A percentile compares a stretch with the other conserved stretches of the same genome.
These are phyloP conservation scores for Rhodotorula sp. DNA, from an alignment of 1,284 basidiomycete species.

Conservation along the genomic window DNA sequence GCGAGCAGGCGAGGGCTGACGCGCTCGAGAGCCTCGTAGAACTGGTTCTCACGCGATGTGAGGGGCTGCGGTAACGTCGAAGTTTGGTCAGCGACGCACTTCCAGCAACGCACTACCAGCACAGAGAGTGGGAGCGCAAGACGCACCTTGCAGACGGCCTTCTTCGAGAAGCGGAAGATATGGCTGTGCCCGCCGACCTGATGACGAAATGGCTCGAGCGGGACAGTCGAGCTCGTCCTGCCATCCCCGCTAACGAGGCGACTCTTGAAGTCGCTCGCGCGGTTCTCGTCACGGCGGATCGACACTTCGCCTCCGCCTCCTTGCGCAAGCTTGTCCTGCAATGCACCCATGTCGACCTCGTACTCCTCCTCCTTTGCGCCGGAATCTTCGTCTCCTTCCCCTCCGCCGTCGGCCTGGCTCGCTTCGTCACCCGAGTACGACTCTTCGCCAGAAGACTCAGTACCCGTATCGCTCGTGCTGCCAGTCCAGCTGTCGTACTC, in stretches of 20 bases:
- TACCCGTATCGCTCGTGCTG: constrained; percentile 16
- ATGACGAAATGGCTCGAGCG: constrained; percentile 91
- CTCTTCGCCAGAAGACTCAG: constrained; percentile 16
- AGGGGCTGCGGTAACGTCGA: constrained; percentile 64
- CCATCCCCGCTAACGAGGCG: constrained; percentile 31
- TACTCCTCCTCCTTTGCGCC: constrained; percentile 29
- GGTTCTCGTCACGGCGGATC: constrained; percentile 18
- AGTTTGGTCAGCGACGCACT: background rate
- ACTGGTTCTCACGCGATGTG: constrained; percentile 92
- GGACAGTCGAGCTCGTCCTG: constrained; percentile 66
- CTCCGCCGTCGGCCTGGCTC: constrained; percentile 7
- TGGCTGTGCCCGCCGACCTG: constrained; percentile 96
- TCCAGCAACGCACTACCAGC: background rate
- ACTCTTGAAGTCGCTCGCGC: constrained; percentile 29
- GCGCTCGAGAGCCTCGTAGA: constrained; percentile 94
- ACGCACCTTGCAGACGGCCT: constrained; percentile 95
- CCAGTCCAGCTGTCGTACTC: constrained; percentile 27
- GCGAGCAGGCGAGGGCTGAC: constrained; percentile 85
- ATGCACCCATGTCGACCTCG: constrained; percentile 35
- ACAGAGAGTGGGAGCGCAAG: background rate
- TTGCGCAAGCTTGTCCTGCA: constrained; percentile 22
- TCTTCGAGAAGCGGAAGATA: constrained; percentile 96
- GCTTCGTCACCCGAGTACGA: background rate
- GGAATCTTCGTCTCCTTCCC: background rate
- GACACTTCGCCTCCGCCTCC: constrained; percentile 32